Percentiles rank a stretch among this genome's conserved stretches.
phyloP scores from a whole-genome alignment of 1,139 yeast genomes.

The Geotrichum phurueaensis region DNA sequence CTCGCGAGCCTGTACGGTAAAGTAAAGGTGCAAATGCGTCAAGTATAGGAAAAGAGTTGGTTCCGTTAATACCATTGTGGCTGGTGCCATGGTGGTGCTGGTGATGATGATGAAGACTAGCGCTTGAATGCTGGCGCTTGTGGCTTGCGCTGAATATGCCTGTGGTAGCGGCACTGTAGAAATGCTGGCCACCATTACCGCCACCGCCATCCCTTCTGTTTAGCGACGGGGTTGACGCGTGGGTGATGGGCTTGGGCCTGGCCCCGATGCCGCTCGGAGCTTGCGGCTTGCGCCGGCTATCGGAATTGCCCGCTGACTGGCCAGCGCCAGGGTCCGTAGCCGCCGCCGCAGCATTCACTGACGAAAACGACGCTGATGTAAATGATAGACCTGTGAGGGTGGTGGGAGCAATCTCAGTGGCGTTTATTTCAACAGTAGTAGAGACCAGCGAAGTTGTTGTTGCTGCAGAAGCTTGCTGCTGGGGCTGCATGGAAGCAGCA shows the following conservation, averaged over 20 bases:
- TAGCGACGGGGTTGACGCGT: background rate
- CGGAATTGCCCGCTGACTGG: background rate
- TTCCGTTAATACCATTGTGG: background rate
- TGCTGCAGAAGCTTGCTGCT: background rate
- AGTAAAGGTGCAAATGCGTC: conserved; percentile 21
- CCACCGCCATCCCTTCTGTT: background rate
- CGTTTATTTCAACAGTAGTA: background rate
- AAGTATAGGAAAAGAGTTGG: background rate
- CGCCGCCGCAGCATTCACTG: background rate
- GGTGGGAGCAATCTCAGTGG: background rate
- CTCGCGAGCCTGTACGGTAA: conserved; percentile 27
- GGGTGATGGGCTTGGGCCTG: background rate
- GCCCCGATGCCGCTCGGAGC: background rate
- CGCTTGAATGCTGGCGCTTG: background rate
- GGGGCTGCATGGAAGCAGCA: background rate
- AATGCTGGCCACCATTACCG: background rate
- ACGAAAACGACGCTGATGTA: background rate
- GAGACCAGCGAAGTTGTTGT: background rate
- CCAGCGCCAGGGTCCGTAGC: background rate
- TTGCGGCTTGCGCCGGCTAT: background rate
- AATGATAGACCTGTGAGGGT: background rate
- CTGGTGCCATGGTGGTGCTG: background rate
- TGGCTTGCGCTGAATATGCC: background rate
- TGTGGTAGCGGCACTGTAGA: background rate
- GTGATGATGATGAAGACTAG: background rate